Conservation (phyloP, 176 grass and related monocot genomes). For the Triticum aestivum region DNA sequence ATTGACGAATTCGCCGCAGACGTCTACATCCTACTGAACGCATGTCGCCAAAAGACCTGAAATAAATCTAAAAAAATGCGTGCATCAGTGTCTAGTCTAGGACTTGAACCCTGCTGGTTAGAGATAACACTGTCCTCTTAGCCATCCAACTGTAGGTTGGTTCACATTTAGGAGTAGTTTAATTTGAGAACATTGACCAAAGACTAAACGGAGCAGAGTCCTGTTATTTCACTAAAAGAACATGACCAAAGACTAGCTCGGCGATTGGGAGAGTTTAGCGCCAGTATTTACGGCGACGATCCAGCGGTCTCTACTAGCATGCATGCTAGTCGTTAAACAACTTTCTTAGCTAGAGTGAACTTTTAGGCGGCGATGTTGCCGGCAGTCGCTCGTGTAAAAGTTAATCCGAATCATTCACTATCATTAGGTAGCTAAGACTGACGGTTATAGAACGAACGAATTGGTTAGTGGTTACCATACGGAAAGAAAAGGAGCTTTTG, state of each 20-base stretch:
- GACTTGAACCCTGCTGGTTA: too few relatives aligned
- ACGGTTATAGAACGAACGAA: slow-evolving; percentile 2
- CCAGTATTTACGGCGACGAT: slow-evolving; percentile 42
- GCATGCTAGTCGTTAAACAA: not conserved
- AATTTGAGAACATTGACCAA: too few relatives aligned
- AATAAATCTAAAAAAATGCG: too few relatives aligned
- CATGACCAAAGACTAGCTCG: not conserved
- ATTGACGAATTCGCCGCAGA: too few relatives aligned
- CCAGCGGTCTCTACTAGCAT: not conserved
- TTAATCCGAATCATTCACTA: not conserved
- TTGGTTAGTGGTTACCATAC: not conserved
- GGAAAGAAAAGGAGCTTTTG: slow-evolving; percentile 10
- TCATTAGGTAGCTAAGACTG: not conserved
- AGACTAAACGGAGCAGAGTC: too few relatives aligned
- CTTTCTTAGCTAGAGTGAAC: not conserved
- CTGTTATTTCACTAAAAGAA: too few relatives aligned
- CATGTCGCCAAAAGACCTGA: too few relatives aligned
- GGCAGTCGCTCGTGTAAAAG: not conserved
- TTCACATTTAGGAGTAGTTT: too few relatives aligned
- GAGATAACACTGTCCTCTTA: too few relatives aligned
- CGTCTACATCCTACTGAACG: too few relatives aligned
- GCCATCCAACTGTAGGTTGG: too few relatives aligned
- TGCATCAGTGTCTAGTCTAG: too few relatives aligned
- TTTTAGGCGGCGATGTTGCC: slow-evolving; percentile 31
- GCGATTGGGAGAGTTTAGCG: not conserved